Evolutionary conservation across 208 protist species (phyloP), one percentile per base, ranked within the genome.

Genomic region (Leishmania amazonensis): DNA sequence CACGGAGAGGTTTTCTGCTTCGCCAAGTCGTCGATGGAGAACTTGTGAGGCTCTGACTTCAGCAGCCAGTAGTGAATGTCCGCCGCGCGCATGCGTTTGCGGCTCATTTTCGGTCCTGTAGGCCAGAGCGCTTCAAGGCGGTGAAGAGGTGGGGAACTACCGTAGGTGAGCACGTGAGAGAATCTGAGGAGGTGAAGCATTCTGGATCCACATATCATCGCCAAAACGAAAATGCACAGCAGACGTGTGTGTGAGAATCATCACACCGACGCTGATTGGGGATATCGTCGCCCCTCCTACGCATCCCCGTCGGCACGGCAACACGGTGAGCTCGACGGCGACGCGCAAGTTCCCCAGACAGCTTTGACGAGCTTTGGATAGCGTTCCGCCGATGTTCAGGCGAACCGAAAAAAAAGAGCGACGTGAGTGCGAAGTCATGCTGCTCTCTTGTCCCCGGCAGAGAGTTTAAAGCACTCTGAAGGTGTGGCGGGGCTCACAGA

Each of bases 41-140:
- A 97, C 75, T 92, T 94, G 71, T 94, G 57, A 2, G 93, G 93
- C 81, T 97, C 94, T 28, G 91, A 96, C 76, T 97, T 97, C 93
- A 97, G 95, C 47, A 96, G 79, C 91, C 92, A 97, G 81, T 90
- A 94, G 78, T 87, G 83, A 47, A 89, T 70, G 19, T 81, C 80
- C n/a, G 35, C 83, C 1, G 89, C 75, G 65, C 92, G 87, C 40
- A 80, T 24, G 8, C 92, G 87, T 76, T 96, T 96, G 38, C 89
- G 89, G 17, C 60, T 74, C 81, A 85, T 85, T 47, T 47, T 64
- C 58, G 19, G 45, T 53, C 2, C 70, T 47, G 42, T 53, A 54
- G 47, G 45, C 21, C 42, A 74, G 42, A 3, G 70, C 70, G 70
- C 15, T 74, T 8, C 24, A 53, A 28, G 21, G 24, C 28, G 17